A percentile compares a stretch with the other conserved stretches of the same genome.
These are phyloP conservation scores for Stenocarpella maydis DNA, from an alignment of 2,329 filamentous ascomycete species.

Conservation along the genomic window DNA sequence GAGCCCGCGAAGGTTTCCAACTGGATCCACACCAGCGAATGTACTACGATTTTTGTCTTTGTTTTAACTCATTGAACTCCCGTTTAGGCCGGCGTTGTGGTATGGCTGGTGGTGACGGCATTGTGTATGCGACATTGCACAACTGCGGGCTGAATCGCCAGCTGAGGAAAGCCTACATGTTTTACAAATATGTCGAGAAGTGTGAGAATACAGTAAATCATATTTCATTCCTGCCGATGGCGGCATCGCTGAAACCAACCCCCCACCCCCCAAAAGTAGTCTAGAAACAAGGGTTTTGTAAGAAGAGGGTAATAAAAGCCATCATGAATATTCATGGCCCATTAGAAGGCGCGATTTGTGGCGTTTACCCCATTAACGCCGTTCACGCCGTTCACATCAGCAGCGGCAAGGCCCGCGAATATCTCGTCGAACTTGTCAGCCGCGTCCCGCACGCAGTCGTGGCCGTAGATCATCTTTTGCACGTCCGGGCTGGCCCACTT, in stretches of 20 bases:
- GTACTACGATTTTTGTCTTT: background rate
- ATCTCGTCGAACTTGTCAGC: constrained; percentile 60
- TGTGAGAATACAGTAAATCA: background rate
- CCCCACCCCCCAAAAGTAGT: constrained; percentile 1
- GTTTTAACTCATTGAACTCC: background rate
- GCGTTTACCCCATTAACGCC: constrained; percentile 5
- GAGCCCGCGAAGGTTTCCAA: background rate
- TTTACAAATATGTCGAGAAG: too few species aligned
- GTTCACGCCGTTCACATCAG: constrained; percentile 22
- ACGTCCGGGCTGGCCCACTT: constrained; percentile 77
- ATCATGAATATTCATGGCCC: background rate
- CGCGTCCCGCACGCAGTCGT: constrained; percentile 67
- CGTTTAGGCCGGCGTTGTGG: background rate
- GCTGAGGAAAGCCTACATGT: background rate
- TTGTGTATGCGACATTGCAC: background rate
- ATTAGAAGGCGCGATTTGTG: background rate
- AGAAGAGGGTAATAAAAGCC: background rate
- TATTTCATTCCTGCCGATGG: background rate
- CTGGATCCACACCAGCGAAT: background rate
- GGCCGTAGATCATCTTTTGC: constrained; percentile 70
- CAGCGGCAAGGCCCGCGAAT: constrained; percentile 43
- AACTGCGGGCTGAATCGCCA: background rate
- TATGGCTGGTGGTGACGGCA: background rate
- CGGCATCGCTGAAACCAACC: constrained; percentile 4
- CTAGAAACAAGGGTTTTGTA: background rate